A percentile compares a stretch with the other conserved stretches of the same genome.
Conservation (phyloP, 2,329 filamentous ascomycete genomes). For the Cercospora zeina region DNA sequence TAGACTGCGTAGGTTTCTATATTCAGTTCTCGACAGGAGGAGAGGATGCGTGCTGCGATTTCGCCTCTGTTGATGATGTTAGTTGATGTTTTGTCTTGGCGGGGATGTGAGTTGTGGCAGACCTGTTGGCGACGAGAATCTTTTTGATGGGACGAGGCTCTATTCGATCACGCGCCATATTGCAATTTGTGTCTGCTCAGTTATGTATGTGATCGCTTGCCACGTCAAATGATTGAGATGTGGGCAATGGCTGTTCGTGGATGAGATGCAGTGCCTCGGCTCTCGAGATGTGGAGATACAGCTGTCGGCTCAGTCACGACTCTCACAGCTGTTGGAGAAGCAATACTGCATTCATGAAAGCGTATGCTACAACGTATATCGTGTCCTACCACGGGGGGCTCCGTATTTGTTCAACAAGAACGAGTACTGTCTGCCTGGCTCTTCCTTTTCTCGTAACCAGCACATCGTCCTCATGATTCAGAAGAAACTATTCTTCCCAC, state of each 20-base stretch:
- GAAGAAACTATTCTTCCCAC: conserved; percentile 20
- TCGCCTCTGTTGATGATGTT: conserved; percentile 54
- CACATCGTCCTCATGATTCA: conserved; percentile 15
- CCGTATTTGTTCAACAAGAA: conserved; percentile 12
- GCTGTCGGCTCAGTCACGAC: neutral
- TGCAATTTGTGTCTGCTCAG: neutral
- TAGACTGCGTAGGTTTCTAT: conserved; percentile 60
- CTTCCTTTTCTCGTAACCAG: conserved; percentile 12
- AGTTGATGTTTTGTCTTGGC: neutral
- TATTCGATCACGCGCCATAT: conserved; percentile 13
- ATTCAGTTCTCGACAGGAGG: conserved; percentile 59
- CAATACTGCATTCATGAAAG: neutral
- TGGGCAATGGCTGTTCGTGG: neutral
- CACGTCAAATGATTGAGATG: neutral
- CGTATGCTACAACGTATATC: conserved; percentile 10
- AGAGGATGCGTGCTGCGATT: conserved; percentile 62
- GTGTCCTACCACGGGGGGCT: conserved; percentile 1
- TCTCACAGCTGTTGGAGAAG: neutral
- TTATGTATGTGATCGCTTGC: neutral
- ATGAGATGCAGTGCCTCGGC: conserved; percentile 15
- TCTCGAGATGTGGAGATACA: conserved; percentile 12
- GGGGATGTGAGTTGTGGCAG: conserved; percentile 8
- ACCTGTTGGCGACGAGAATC: conserved; percentile 39
- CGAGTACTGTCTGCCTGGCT: conserved; percentile 15
- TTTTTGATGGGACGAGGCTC: conserved; percentile 32